Conservation (phyloP, 163 green algal species). For the Chlamydomonas reinhardtii region DNA sequence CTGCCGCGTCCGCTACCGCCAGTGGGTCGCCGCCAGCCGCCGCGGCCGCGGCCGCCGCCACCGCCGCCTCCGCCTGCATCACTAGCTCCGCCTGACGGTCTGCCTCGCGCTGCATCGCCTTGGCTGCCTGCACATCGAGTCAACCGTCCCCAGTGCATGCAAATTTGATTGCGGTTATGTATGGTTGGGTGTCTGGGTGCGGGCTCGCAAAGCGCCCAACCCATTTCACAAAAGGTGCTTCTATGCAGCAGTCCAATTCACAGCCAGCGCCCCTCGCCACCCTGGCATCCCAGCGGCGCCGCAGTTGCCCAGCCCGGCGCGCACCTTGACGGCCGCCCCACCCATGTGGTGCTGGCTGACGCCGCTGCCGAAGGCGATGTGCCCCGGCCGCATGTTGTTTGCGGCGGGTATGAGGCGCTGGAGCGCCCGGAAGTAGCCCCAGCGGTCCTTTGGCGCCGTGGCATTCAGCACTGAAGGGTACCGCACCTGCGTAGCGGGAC, state of each 20-base stretch:
- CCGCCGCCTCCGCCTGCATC: background rate
- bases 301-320: background rate
- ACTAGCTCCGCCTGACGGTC: background rate
- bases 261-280: too few species aligned
- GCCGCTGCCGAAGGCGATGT: constrained; percentile 34
- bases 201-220: too few species aligned
- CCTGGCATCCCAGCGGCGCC: too few species aligned
- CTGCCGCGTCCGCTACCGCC: background rate
- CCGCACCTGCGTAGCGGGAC: background rate
- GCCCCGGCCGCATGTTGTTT: constrained; percentile 22
- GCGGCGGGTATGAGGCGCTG: constrained; percentile 40
- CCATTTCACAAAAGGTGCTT: too few species aligned
- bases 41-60: background rate
- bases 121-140: constrained; percentile 19
- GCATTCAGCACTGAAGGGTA: background rate
- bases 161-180: too few species aligned
- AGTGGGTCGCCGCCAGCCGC: background rate
- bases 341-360: background rate
- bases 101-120: constrained; percentile 8
- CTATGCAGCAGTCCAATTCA: too few species aligned
- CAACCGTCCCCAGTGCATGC: too few species aligned
- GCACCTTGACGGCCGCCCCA: constrained; percentile 28
- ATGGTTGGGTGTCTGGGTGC: too few species aligned
- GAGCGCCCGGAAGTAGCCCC: constrained; percentile 42
- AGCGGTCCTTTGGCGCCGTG: constrained; percentile 46